Evolutionary conservation across 2,329 filamentous ascomycete species (phyloP), one percentile per base, ranked within the genome.

Genomic region (Chalara sp.): DNA sequence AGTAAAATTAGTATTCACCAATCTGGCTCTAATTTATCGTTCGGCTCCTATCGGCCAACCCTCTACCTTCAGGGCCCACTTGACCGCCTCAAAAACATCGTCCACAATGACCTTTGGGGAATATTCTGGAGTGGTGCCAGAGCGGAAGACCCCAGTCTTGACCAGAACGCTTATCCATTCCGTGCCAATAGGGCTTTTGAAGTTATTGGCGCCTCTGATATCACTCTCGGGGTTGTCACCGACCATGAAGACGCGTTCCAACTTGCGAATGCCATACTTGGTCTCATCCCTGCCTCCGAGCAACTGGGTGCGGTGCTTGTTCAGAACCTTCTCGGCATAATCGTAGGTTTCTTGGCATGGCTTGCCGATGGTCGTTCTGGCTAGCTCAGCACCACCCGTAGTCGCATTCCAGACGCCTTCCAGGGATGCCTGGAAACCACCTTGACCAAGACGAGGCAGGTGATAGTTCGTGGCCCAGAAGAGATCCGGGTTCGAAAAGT

Each of bases 151-250:
- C 0, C 90, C 90, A 6, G 87, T 95, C 58, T 81, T 76, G 31
- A 95, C 86, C 52, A 96, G 70, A 13, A 95, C 78, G 42, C 86
- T 86, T 40, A 76, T 72, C 90, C 91, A 96, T 52, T 82, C 73
- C n/a, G 82, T 87, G 6, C 84, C 84, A 51, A 77, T 69, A 4
- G 76, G 71, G 55, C 85, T 87, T 43, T 72, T 63, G 63, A 86
- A 96, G 44, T 79, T 76, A 65, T 95, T 95, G 21, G 89, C 91
- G 5, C 93, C 93, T 5, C 81, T 75, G 58, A 99, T 96, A 66
- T 99, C 93, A 59, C 87, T 93, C 64, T 89, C 89, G 5, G 87
- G 87, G 62, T 92, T 92, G 63, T 92, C 87, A 5, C 93, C 93
- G 41, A 97, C 80, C 92, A 97, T 97, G 69, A 95, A 97, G 8